Evolutionary conservation across 768 basidiomycete genomes (phyloP).

Genomic region (Multifurca ochricompacta): DNA sequence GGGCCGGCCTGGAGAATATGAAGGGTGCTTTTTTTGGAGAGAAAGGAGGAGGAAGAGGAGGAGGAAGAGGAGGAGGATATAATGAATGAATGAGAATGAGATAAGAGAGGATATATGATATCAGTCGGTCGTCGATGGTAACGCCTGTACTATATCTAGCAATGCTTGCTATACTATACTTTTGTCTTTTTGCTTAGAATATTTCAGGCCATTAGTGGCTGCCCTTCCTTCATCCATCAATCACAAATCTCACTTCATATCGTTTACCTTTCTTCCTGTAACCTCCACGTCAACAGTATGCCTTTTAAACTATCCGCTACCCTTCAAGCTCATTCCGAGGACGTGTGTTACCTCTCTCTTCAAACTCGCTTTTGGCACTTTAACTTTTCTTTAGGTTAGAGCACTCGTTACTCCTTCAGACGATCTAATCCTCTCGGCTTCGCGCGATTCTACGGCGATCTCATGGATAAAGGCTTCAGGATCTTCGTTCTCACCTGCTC

Average conservation of each 20-base stretch:
- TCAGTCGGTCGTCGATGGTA: too few species aligned
- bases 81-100: neutral
- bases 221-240: constrained; percentile 3
- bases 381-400: constrained; percentile 56
- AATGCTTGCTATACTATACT: too few species aligned
- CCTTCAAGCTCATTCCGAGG: constrained; percentile 59
- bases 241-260: constrained; percentile 14
- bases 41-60: too few species aligned
- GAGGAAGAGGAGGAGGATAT: too few species aligned
- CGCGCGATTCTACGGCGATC: constrained; percentile 87
- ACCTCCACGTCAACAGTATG: constrained; percentile 32
- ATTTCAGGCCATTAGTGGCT: neutral
- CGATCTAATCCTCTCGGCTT: constrained; percentile 78
- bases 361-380: constrained; percentile 21
- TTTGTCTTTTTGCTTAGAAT: constrained; percentile 9
- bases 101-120: too few species aligned
- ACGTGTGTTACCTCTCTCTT: constrained; percentile 43
- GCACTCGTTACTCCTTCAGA: constrained; percentile 69
- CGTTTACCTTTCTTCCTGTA: constrained; percentile 11
- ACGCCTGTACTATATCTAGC: too few species aligned
- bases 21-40: too few species aligned
- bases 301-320: constrained; percentile 73
- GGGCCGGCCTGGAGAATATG: constrained; percentile 12
- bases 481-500: constrained; percentile 45
- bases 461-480: constrained; percentile 60